Percentiles rank a stretch among this genome's conserved stretches.
phyloP scores from a whole-genome alignment of 257 asterid species.

The Solanum infundibuliforme region DNA sequence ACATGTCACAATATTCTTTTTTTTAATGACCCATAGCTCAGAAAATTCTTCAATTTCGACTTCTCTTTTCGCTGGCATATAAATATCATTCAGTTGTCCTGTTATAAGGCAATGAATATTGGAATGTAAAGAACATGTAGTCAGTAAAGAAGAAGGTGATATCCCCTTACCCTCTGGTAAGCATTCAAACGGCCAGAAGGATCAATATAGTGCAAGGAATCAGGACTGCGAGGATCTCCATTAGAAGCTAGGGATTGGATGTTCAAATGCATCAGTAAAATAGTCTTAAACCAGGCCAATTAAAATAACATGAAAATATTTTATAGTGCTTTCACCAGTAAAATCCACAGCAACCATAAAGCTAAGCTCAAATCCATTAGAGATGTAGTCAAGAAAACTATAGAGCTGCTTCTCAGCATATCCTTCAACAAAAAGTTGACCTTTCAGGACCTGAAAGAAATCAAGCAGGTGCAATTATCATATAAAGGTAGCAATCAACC shows the following conservation, averaged over 20 bases:
- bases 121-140: neutral
- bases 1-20: neutral
- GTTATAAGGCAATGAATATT: neutral
- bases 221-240: constrained; percentile 44
- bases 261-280: neutral
- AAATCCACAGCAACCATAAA: constrained; percentile 89
- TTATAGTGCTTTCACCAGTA: constrained; percentile 37
- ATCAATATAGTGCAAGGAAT: constrained; percentile 61
- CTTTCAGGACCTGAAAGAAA: constrained; percentile 36
- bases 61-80: neutral
- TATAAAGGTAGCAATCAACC: neutral
- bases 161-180: constrained; percentile 55
- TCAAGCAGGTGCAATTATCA: constrained; percentile 4
- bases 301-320: neutral
- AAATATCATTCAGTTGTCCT: neutral
- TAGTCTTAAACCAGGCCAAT: neutral
- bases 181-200: constrained; percentile 52
- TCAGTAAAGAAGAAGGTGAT: neutral
- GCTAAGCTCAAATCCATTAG: constrained; percentile 76
- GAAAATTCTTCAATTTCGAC: neutral
- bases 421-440: constrained; percentile 51
- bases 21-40: neutral
- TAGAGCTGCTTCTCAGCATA: constrained; percentile 50
- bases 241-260: constrained; percentile 42
- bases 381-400: constrained; percentile 72